phyloP scores from a whole-genome alignment of 2,329 filamentous ascomycete genomes.

The Ophiostoma himal-ulmi region DNA sequence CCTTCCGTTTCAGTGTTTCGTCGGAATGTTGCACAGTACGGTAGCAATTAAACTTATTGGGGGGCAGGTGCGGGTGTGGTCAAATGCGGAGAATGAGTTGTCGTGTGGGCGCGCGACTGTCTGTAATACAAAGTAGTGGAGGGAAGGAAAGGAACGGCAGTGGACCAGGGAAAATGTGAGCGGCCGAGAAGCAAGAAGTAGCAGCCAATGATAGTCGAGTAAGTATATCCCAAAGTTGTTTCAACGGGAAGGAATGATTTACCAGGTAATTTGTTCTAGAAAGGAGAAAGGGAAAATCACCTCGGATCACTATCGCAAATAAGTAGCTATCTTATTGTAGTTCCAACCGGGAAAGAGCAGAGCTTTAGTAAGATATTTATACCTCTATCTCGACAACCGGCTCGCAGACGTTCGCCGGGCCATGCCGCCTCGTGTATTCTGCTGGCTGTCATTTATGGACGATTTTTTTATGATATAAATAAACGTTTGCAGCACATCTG shows the following conservation, averaged over 20 bases:
- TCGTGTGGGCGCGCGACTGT: background rate
- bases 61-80: background rate
- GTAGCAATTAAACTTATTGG: constrained; percentile 5
- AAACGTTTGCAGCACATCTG: background rate
- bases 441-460: background rate
- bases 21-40: background rate
- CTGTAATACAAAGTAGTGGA: no score
- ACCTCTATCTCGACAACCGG: no score
- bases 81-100: background rate
- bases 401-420: no score
- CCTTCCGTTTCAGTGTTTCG: constrained; percentile 3
- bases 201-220: background rate
- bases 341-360: no score
- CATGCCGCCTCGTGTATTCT: background rate
- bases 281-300: background rate
- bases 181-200: background rate
- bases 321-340: background rate
- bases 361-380: no score
- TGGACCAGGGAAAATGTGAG: background rate
- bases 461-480: no score
- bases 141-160: no score
- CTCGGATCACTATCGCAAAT: background rate
- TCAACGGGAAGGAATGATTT: background rate
- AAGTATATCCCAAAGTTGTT: background rate
- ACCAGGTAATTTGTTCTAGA: background rate